Conservation (phyloP, 805 yeast species). For the Saccharomycopsis selenospora region DNA sequence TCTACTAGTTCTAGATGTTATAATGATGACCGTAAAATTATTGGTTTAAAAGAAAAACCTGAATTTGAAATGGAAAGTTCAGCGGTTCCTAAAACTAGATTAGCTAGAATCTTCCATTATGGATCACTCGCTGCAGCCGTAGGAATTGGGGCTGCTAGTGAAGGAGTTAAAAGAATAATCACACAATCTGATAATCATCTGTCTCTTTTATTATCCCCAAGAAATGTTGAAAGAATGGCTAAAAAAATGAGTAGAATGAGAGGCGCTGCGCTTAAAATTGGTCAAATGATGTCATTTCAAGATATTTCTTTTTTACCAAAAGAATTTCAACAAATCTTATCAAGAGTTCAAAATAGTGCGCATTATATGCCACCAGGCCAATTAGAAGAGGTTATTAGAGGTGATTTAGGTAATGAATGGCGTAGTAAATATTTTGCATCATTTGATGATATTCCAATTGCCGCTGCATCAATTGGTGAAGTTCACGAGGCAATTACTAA, state of each 20-base stretch:
- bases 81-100: conserved; percentile 77
- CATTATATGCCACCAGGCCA: conserved; percentile 96
- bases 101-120: conserved; percentile 88
- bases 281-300: conserved; percentile 95
- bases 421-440: conserved; percentile 52
- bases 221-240: conserved; percentile 82
- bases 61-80: conserved; percentile 49
- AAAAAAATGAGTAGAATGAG: conserved; percentile 87
- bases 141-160: conserved; percentile 75
- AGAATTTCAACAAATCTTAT: conserved; percentile 72
- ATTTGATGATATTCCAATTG: conserved; percentile 85
- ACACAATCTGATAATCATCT: conserved; percentile 42
- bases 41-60: conserved; percentile 32
- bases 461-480: conserved; percentile 97
- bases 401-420: conserved; percentile 80
- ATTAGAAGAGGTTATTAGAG: conserved; percentile 62
- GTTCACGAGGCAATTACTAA: conserved; percentile 78
- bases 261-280: conserved; percentile 97
- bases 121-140: conserved; percentile 89
- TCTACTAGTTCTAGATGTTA: conserved; percentile 7
- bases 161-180: conserved; percentile 64
- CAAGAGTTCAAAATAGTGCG: conserved; percentile 88
- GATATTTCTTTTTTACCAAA: conserved; percentile 78
- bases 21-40: conserved; percentile 9
- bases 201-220: conserved; percentile 62